Percentiles rank a stretch among this genome's conserved stretches.
Evolutionary conservation across 1,139 yeast genomes (phyloP).

Genomic region (Blastobotrys indianensis): DNA sequence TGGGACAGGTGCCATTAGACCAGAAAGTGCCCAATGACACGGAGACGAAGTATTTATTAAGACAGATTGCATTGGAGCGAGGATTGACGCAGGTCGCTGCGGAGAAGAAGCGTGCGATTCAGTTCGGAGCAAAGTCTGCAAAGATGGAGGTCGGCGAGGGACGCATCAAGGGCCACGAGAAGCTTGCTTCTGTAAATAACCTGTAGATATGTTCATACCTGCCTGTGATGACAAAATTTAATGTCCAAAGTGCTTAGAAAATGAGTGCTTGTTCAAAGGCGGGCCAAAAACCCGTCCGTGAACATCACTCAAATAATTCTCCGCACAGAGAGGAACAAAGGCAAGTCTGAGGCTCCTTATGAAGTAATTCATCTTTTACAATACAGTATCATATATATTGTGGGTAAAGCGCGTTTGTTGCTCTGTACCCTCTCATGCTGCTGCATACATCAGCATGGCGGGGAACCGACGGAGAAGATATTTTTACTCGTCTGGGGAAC

Average conservation of each 20-base stretch:
- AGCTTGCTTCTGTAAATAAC: neutral
- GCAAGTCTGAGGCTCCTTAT: constrained; percentile 24
- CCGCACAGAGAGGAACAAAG: constrained; percentile 17
- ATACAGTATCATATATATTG: too few species aligned
- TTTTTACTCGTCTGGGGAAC: too few species aligned
- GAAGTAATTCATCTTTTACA: too few species aligned
- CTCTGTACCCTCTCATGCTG: too few species aligned
- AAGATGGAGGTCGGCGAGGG: constrained; percentile 76
- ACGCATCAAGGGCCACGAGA: constrained; percentile 58
- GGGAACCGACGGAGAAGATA: too few species aligned
- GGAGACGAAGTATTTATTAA: constrained; percentile 54
- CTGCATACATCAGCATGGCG: too few species aligned
- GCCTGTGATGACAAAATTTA: neutral
- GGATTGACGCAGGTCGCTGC: constrained; percentile 53
- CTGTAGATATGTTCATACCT: neutral
- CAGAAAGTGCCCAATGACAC: constrained; percentile 30
- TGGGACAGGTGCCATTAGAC: constrained; percentile 32
- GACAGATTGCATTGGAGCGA: constrained; percentile 50
- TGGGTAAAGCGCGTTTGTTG: too few species aligned
- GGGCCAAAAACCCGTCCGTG: neutral
- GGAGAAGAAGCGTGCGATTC: constrained; percentile 93
- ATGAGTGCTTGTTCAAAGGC: neutral
- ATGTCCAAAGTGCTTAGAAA: too few species aligned
- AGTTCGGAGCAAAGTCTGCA: constrained; percentile 93
- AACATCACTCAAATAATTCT: neutral